Evolutionary conservation across 1,284 basidiomycete species (phyloP).

Genomic region (Rhodotorula sp.): DNA sequence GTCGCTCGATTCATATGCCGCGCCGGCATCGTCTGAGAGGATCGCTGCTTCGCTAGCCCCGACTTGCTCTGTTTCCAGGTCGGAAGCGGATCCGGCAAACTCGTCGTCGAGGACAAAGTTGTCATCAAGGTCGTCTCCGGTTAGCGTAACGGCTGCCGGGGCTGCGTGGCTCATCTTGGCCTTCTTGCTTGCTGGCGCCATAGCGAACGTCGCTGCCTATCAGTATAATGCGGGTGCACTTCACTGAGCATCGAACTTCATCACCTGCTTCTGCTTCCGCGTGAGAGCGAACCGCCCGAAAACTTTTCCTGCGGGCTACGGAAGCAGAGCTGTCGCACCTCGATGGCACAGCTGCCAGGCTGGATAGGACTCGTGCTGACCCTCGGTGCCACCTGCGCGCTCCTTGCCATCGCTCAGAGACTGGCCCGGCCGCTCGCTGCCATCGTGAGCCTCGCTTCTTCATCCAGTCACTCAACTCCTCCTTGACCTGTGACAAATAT

Average conservation of each 20-base stretch:
- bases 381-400: background rate
- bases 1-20: background rate
- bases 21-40: slow-evolving; percentile 14
- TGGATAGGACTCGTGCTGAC: slow-evolving; percentile 10
- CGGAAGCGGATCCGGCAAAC: slow-evolving; percentile 60
- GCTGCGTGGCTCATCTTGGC: background rate
- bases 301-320: too few species aligned
- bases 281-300: too few species aligned
- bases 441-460: slow-evolving; percentile 10
- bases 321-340: background rate
- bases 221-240: background rate
- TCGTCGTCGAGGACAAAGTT: slow-evolving; percentile 71
- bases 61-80: slow-evolving; percentile 47
- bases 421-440: slow-evolving; percentile 12
- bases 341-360: background rate
- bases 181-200: slow-evolving; percentile 13
- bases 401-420: background rate
- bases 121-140: slow-evolving; percentile 73
- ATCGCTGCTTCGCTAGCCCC: background rate
- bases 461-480: background rate
- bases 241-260: too few species aligned
- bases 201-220: background rate
- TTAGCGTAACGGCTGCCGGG: background rate
- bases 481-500: too few species aligned
- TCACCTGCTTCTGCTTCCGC: too few species aligned